Evolutionary conservation across 129 eudicot genomes (phyloP).

Genomic region (Chrysanthemum lavandulifolium): DNA sequence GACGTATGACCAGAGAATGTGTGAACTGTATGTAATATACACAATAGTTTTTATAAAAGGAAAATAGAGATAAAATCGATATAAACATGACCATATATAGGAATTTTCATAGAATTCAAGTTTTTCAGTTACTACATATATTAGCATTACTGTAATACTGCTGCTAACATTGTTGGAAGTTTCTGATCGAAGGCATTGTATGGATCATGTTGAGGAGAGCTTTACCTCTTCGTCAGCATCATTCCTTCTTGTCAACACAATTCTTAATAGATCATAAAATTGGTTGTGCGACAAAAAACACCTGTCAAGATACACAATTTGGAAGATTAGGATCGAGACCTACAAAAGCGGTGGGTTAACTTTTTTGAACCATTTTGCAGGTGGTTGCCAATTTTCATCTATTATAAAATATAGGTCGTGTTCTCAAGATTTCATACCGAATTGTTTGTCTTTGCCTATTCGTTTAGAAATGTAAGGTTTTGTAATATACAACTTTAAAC

Average conservation of each 20-base stretch:
- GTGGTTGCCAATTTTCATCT: not conserved
- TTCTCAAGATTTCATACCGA: not conserved
- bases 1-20: too few species aligned
- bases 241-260: too few species aligned
- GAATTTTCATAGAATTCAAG: too few species aligned
- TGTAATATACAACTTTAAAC: not conserved
- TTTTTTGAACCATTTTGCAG: not conserved
- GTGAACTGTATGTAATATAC: too few species aligned
- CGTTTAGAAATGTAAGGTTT: not conserved
- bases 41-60: too few species aligned
- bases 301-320: slow-evolving; percentile 40
- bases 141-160: not conserved
- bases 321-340: not conserved
- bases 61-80: too few species aligned
- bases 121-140: not conserved
- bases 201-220: slow-evolving; percentile 43
- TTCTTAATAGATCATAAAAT: slow-evolving; percentile 45
- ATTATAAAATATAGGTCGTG: not conserved
- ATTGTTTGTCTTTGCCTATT: not conserved
- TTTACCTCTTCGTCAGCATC: slow-evolving; percentile 46
- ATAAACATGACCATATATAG: too few species aligned
- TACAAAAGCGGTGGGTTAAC: not conserved
- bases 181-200: not conserved
- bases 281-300: slow-evolving; percentile 46
- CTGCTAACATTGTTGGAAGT: too few species aligned